A percentile compares a stretch with the other conserved stretches of the same genome.
Conservation (phyloP, 768 basidiomycete species). For the Candolleomyces aberdarensis region DNA sequence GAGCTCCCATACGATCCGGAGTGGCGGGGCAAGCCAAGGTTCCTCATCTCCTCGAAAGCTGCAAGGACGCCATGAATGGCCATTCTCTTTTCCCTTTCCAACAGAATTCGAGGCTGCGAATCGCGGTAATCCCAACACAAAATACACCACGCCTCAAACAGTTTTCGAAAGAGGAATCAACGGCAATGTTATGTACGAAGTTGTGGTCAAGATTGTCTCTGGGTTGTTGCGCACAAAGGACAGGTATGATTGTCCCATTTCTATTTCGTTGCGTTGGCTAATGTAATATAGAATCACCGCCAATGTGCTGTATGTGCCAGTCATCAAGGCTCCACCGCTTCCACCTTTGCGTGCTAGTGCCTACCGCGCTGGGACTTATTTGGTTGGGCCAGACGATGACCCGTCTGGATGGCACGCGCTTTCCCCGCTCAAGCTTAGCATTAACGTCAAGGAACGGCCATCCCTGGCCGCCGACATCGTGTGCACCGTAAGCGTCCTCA, state of each 20-base stretch:
- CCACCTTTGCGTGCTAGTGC: not conserved
- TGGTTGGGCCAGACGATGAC: constrained; percentile 3
- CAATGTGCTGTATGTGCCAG: constrained; percentile 2
- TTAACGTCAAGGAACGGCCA: not conserved
- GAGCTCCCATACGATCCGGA: not conserved
- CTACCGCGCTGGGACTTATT: not conserved
- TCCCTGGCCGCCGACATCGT: not conserved
- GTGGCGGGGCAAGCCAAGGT: not conserved
- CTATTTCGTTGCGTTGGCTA: too few species aligned
- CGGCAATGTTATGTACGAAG: not conserved
- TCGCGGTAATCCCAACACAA: not conserved
- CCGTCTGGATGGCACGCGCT: not conserved
- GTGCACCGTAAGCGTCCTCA: not conserved
- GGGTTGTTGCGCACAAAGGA: not conserved
- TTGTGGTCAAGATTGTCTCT: not conserved
- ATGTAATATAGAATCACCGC: not conserved
- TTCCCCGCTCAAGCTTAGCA: not conserved
- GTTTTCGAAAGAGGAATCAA: not conserved
- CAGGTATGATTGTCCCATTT: not conserved
- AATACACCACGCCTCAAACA: not conserved
- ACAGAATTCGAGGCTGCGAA: not conserved
- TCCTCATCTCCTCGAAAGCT: not conserved
- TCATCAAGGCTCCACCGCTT: not conserved
- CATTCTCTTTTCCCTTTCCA: not conserved
- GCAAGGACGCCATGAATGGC: not conserved